Conservation (phyloP, 2,329 filamentous ascomycete genomes). For the Colletotrichum siamense region DNA sequence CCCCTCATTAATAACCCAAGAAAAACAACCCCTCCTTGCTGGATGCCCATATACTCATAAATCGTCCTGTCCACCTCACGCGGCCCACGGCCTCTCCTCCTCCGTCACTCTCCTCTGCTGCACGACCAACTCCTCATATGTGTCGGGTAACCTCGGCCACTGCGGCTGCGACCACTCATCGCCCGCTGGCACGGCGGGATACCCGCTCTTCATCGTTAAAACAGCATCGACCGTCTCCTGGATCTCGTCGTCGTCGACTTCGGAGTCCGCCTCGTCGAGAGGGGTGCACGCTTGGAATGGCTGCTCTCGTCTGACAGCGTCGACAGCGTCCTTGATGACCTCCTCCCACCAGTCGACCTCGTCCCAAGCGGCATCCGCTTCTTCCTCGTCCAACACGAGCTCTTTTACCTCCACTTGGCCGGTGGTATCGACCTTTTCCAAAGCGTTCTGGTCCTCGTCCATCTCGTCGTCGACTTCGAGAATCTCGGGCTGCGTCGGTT, state of each 20-base stretch:
- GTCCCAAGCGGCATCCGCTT: background rate
- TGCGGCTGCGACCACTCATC: slow-evolving; percentile 21
- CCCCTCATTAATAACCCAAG: background rate
- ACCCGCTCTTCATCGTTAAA: slow-evolving; percentile 4
- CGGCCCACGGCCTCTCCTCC: background rate
- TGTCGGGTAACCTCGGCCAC: slow-evolving; percentile 18
- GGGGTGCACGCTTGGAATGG: slow-evolving; percentile 8
- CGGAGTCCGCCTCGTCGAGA: slow-evolving; percentile 20
- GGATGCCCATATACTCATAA: background rate
- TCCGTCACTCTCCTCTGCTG: slow-evolving; percentile 11
- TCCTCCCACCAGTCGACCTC: slow-evolving; percentile 19
- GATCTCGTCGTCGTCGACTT: slow-evolving; percentile 17
- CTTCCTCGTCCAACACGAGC: background rate
- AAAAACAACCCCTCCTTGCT: background rate
- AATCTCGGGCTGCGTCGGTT: background rate
- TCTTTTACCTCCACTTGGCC: background rate
- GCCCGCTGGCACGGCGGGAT: slow-evolving; percentile 5
- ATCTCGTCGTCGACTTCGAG: background rate
- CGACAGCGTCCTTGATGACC: slow-evolving; percentile 20
- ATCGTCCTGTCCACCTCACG: background rate
- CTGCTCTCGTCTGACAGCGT: slow-evolving; percentile 9
- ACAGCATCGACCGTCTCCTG: slow-evolving; percentile 19
- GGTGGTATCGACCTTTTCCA: background rate
- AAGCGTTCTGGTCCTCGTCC: background rate
- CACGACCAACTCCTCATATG: slow-evolving; percentile 18